Evolutionary conservation across 371 early-diverging fungal species (phyloP).

Genomic region (Syncephalastrum monosporum): DNA sequence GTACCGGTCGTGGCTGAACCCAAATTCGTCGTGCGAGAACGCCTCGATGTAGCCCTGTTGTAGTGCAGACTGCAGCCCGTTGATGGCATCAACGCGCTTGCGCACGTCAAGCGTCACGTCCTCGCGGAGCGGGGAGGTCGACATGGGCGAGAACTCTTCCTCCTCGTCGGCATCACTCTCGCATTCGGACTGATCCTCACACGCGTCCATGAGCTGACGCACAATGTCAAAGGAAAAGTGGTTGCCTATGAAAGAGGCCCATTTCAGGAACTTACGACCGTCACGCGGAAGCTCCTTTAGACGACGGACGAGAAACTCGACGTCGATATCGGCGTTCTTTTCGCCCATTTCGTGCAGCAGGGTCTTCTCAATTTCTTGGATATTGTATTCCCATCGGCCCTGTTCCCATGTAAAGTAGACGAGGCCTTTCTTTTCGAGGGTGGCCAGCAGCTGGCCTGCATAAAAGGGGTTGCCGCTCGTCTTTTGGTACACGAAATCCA

Average conservation of each 20-base stretch:
- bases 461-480: constrained; percentile 49
- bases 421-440: constrained; percentile 44
- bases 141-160: constrained; percentile 19
- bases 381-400: constrained; percentile 48
- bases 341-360: constrained; percentile 23
- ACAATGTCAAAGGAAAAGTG: constrained; percentile 45
- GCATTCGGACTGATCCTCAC: constrained; percentile 21
- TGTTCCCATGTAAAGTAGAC: constrained; percentile 50
- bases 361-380: constrained; percentile 45
- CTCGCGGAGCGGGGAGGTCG: constrained; percentile 15
- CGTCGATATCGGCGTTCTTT: constrained; percentile 32
- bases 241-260: constrained; percentile 52
- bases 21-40: constrained; percentile 38
- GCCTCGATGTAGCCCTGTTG: constrained; percentile 49
- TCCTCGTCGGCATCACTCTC: constrained; percentile 24
- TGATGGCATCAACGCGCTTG: constrained; percentile 35
- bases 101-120: constrained; percentile 11
- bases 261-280: constrained; percentile 45
- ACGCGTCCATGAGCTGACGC: constrained; percentile 38
- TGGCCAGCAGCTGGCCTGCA: constrained; percentile 34
- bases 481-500: constrained; percentile 40
- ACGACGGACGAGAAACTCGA: constrained; percentile 40
- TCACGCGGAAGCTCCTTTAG: constrained; percentile 45
- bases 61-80: constrained; percentile 44
- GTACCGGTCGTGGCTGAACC: constrained; percentile 46